Conservation (phyloP, 805 yeast genomes). For the Sungouiozyma ichnusensis region DNA sequence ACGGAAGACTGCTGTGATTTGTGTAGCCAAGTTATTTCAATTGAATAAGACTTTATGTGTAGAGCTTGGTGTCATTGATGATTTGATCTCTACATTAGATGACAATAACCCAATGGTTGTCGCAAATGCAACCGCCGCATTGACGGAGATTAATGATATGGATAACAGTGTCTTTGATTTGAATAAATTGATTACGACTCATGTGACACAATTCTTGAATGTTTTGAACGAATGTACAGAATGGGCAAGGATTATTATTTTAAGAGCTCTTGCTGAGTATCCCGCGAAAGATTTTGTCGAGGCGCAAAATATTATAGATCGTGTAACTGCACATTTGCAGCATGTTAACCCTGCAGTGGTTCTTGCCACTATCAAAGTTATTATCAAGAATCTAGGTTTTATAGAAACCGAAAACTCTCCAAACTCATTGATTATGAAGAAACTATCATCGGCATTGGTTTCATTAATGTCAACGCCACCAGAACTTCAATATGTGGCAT, state of each 20-base stretch:
- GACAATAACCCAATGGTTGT: conserved; percentile 97
- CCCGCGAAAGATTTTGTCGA: conserved; percentile 46
- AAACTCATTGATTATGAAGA: conserved; percentile 38
- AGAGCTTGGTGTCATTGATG: conserved; percentile 76
- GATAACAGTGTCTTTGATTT: conserved; percentile 44
- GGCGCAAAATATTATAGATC: conserved; percentile 75
- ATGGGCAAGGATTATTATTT: conserved; percentile 93
- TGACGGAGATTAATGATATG: conserved; percentile 70
- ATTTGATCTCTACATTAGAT: conserved; percentile 53
- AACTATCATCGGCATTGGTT: conserved; percentile 76
- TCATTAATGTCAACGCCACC: conserved; percentile 82
- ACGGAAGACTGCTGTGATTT: conserved; percentile 92
- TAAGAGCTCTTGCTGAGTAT: conserved; percentile 72
- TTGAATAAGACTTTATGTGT: conserved; percentile 69
- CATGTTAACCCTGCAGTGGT: conserved; percentile 96
- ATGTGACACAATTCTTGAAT: conserved; percentile 52
- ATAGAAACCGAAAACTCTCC: conserved; percentile 26
- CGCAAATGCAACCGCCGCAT: conserved; percentile 82
- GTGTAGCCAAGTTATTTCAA: conserved; percentile 92
- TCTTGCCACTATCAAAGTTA: conserved; percentile 69
- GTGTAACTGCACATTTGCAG: conserved; percentile 89
- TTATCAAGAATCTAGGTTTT: conserved; percentile 54
- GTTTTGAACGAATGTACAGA: conserved; percentile 96
- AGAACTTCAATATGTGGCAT: conserved; percentile 88
- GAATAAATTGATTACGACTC: conserved; percentile 27